Evolutionary conservation across 371 early-diverging fungal species (phyloP).

Genomic region (Nosema muscidifuracis): DNA sequence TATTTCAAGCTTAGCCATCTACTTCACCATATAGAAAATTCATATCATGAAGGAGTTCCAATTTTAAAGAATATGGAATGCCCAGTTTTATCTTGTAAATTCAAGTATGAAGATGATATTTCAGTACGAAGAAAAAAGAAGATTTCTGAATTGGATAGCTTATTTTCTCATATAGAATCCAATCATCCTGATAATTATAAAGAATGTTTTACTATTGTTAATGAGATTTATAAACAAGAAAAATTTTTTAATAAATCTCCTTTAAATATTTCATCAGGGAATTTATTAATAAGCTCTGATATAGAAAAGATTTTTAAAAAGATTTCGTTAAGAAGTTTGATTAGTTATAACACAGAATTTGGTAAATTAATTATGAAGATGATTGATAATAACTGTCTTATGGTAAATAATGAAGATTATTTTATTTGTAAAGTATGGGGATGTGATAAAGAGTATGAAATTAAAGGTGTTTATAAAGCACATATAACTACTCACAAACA

Average conservation of each 20-base stretch:
- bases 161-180: neutral
- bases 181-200: no score
- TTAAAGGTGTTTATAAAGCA: neutral
- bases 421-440: neutral
- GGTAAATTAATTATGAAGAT: neutral
- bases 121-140: neutral
- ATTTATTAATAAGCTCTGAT: neutral
- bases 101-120: neutral
- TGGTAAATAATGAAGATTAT: neutral
- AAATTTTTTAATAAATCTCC: slow-evolving; percentile 1
- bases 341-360: neutral
- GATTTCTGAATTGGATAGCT: neutral
- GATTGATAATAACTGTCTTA: neutral
- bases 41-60: slow-evolving; percentile 66
- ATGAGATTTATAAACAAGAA: neutral
- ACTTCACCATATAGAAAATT: slow-evolving; percentile 68
- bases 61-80: slow-evolving; percentile 54
- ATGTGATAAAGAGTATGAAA: neutral
- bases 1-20: slow-evolving; percentile 5
- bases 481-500: neutral
- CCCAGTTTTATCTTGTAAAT: neutral
- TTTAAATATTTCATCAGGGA: no score
- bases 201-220: neutral
- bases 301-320: no score
- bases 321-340: no score